Percentiles rank a stretch among this genome's conserved stretches.
These are phyloP conservation scores for Diaporthe nobilis DNA, from an alignment of 2,329 filamentous ascomycete genomes.

Conservation along the genomic window DNA sequence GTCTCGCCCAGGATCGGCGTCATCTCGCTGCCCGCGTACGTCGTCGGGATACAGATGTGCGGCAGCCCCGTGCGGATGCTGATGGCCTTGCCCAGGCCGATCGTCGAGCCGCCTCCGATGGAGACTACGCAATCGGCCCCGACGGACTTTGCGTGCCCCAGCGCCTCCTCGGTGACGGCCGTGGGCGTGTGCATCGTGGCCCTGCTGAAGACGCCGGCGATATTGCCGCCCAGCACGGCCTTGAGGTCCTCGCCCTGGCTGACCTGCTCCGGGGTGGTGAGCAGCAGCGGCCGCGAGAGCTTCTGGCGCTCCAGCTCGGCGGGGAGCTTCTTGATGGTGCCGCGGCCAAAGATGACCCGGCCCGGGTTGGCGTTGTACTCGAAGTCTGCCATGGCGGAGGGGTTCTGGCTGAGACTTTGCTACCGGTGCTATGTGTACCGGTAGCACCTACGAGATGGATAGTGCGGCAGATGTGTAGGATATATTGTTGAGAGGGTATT, in stretches of 20 bases:
- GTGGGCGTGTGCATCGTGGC: constrained; percentile 76
- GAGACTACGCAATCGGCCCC: constrained; percentile 69
- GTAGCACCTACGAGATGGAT: neutral
- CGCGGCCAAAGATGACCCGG: constrained; percentile 68
- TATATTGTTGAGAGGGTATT: neutral
- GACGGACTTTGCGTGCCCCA: constrained; percentile 60
- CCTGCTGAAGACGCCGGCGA: constrained; percentile 42
- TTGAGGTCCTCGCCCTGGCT: constrained; percentile 60
- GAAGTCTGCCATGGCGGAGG: constrained; percentile 61
- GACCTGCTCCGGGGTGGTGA: constrained; percentile 67
- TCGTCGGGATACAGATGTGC: constrained; percentile 72
- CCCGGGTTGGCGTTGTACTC: constrained; percentile 66
- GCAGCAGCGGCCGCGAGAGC: constrained; percentile 62
- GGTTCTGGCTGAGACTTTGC: neutral
- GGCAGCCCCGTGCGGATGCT: constrained; percentile 66
- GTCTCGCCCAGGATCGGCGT: constrained; percentile 76
- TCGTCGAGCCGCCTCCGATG: constrained; percentile 74
- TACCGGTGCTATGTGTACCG: neutral
- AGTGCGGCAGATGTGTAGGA: neutral
- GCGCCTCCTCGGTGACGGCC: constrained; percentile 68
- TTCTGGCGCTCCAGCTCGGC: constrained; percentile 58
- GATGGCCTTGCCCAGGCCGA: constrained; percentile 73
- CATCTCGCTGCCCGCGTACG: constrained; percentile 75
- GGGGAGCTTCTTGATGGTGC: constrained; percentile 62
- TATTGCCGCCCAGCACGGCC: constrained; percentile 52